Evolutionary conservation across 2,329 filamentous ascomycete species (phyloP), one percentile per base, ranked within the genome.

Genomic region (Fusarium sambucinum): DNA sequence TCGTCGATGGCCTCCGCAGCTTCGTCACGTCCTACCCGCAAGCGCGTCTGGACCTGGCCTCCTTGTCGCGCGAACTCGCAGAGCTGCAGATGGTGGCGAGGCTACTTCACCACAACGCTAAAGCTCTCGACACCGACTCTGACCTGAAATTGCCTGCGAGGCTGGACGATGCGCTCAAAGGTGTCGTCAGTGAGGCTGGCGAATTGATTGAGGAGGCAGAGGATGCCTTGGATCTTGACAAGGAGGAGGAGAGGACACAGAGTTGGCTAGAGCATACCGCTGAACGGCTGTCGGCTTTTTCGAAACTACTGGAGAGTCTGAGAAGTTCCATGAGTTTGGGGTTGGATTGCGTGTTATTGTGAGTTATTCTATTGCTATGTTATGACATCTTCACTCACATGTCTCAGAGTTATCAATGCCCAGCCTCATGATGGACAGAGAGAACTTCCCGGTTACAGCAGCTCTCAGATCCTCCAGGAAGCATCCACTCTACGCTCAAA

Each of bases 381-480:
- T 3, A 16, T 23, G 3, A 19, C 3, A 5, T 2, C 16, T 4
- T 17, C 12, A 25, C 64, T 71, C 16, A 74, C 50, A 32, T 23
- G 21, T 16, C 16, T 5, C 5, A 74, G 70, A 37, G 66, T 57
- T 29, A 72, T 71, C 59, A 74, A 73, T 47, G 63, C 68, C 45
- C 66, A 67, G 45, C 72, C 73, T 38, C 42, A 63, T 35, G 55
- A 61, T 19, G 52, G 44, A 17, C 48, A 63, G 19, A 40, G 57
- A 38, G 71, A 73, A 29, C 73, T 76, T 30, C 74, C 74, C 0
- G 68, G 72, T 0, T 76, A 76, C 30, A 69, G 67, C 56, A 73
- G 68, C 60, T 72, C 72, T 12, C 74, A 76, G 60, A 70, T 76
- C 6, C 60, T 75, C 1, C 69, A 74, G 27, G 72, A 73, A 29